phyloP scores from a whole-genome alignment of 768 basidiomycete genomes.

The Collybia sordida region DNA sequence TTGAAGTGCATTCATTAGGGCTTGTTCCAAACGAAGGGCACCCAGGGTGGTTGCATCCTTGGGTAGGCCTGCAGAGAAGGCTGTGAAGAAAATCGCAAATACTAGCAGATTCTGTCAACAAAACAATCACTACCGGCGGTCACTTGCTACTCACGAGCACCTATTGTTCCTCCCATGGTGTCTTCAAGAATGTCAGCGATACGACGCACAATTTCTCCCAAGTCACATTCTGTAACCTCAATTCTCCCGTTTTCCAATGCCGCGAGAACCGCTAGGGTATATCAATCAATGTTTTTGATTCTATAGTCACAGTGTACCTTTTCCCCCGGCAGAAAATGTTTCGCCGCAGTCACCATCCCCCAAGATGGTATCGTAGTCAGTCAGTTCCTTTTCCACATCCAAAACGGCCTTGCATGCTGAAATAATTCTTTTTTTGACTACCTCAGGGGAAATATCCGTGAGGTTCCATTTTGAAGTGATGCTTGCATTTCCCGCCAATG shows the following conservation, averaged over 20 bases:
- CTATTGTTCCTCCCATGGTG: slow-evolving; percentile 57
- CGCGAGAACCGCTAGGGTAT: slow-evolving; percentile 26
- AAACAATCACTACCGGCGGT: not conserved
- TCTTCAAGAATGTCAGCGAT: slow-evolving; percentile 46
- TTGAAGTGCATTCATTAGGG: not conserved
- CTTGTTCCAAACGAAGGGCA: too few species aligned
- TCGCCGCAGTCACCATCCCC: slow-evolving; percentile 67
- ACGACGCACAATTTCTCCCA: slow-evolving; percentile 20
- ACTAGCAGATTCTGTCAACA: slow-evolving; percentile 22
- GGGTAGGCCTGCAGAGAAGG: slow-evolving; percentile 26
- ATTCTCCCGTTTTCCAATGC: slow-evolving; percentile 27
- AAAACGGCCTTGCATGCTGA: slow-evolving; percentile 44
- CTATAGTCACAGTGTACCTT: slow-evolving; percentile 17
- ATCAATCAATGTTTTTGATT: not conserved
- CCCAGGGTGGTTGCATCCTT: not conserved
- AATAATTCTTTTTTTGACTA: slow-evolving; percentile 28
- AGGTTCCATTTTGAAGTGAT: not conserved
- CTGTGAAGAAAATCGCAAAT: slow-evolving; percentile 44
- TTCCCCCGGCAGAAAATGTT: slow-evolving; percentile 52
- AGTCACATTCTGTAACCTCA: slow-evolving; percentile 10
- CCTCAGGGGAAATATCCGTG: slow-evolving; percentile 3
- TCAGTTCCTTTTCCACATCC: slow-evolving; percentile 48
- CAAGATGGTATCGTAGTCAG: slow-evolving; percentile 56
- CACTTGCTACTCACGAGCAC: slow-evolving; percentile 38
- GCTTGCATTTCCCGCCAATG: not conserved